Evolutionary conservation across 2,329 filamentous ascomycete genomes (phyloP), one percentile per base, ranked within the genome.

Genomic region (Parastagonospora avenae): DNA sequence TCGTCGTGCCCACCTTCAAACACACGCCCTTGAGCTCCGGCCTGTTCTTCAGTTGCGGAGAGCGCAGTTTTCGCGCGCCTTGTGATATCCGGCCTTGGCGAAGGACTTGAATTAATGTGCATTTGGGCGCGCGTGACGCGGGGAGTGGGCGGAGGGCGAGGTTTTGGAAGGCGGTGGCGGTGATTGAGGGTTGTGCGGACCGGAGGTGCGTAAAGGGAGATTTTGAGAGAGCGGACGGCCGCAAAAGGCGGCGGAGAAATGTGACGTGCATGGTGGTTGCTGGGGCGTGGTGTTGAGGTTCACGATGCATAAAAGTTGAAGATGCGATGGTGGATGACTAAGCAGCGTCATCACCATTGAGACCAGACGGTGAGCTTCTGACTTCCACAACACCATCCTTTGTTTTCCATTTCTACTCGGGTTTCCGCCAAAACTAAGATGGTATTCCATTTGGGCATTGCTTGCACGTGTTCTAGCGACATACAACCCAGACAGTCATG

Each of bases 1-100:
- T 92, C 65, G 90, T 92, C 64, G 92, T 90, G 68, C 91, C 92
- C 54, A 97, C 94, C 73, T 95, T 92, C 59, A 99, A 79, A 75
- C 94, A 97, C 32, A 99, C 94, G 64, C 93, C 94, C 80, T 97
- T 97, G 78, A 96, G 87, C 70, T 89, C 85, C 4, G 94, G 92
- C 37, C 90, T 83, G 44, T 85, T 75, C 55, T 82, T 82, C 57
- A 99, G 83, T 16, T 93, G 92, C 0, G 94, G 94, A 2, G 93
- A 97, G 44, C 91, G 87, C 62, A 90, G 85, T 77, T 96, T 92
- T 59, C 94, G 91, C 1, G 89, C 90, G 52, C 85, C 85, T 77
- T 96, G 91, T 42, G 85, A 81, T 63, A 85, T 85, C 55, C 94
- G 89, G 70, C 90, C 92, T 62, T 91, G 91, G 73, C 86, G 74